A percentile compares a stretch with the other conserved stretches of the same genome.
Evolutionary conservation across 352 stramenopile genomes (phyloP).

Genomic region (Pythium monospermum): DNA sequence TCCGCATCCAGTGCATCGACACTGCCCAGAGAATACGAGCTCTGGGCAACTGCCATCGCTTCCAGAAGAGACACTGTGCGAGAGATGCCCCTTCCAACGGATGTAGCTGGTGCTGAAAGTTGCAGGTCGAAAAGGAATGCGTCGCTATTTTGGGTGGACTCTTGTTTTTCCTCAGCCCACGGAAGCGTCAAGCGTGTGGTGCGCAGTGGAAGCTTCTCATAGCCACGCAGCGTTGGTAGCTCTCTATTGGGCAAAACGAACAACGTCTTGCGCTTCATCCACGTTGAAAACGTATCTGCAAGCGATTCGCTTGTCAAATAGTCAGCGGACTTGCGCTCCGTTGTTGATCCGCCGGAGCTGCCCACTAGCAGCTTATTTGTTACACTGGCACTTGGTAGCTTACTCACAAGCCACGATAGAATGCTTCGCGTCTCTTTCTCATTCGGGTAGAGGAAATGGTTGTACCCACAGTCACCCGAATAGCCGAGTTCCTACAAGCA

Average conservation of each 20-base stretch:
- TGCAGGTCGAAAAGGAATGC: constrained; percentile 5
- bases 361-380: too few species aligned
- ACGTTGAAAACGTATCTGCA: constrained; percentile 33
- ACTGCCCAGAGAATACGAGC: not conserved
- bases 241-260: constrained; percentile 34
- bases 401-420: constrained; percentile 77
- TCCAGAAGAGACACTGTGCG: constrained; percentile 15
- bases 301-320: constrained; percentile 11
- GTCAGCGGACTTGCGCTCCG: not conserved
- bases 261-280: constrained; percentile 49
- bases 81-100: not conserved
- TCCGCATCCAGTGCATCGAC: constrained; percentile 9
- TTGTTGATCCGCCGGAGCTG: too few species aligned
- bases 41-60: constrained; percentile 11
- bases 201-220: constrained; percentile 39
- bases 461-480: constrained; percentile 82
- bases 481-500: constrained; percentile 67
- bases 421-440: constrained; percentile 79
- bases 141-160: not conserved
- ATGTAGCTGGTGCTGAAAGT: too few species aligned
- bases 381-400: constrained; percentile 59
- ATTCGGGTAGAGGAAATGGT: constrained; percentile 85
- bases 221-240: constrained; percentile 35
- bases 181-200: constrained; percentile 35
- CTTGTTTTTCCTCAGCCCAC: constrained; percentile 18